A percentile compares a stretch with the other conserved stretches of the same genome.
Conservation (phyloP, 352 stramenopile species). For the Phytopythium oedochilum region DNA sequence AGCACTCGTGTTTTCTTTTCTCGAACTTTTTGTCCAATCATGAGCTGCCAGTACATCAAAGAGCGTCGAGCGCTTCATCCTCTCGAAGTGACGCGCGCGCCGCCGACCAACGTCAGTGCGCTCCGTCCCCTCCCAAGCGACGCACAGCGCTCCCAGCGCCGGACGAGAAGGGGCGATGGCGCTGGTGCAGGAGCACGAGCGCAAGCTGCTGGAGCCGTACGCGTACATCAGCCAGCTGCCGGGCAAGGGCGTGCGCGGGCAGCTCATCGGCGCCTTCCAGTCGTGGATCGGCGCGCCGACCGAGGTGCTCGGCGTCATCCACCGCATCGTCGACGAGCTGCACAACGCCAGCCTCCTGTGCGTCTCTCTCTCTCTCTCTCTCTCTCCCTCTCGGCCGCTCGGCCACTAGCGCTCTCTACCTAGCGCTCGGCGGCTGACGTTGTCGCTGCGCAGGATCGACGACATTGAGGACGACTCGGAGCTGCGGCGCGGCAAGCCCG, state of each 20-base stretch:
- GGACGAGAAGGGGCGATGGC: constrained; percentile 9
- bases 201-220: constrained; percentile 83
- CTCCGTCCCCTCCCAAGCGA: no score
- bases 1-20: no score
- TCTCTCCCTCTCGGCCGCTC: no score
- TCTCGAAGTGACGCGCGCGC: no score
- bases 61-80: no score
- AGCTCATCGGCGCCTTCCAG: constrained; percentile 90
- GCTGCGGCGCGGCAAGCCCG: constrained; percentile 90
- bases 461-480: constrained; percentile 98
- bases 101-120: no score
- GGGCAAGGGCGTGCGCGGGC: constrained; percentile 87
- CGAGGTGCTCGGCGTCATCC: constrained; percentile 73
- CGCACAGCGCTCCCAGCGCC: no score
- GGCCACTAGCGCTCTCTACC: no score
- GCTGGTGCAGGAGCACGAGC: constrained; percentile 29
- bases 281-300: constrained; percentile 61
- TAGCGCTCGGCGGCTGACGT: no score
- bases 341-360: constrained; percentile 96
- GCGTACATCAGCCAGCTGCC: constrained; percentile 82
- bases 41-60: no score
- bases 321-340: constrained; percentile 93
- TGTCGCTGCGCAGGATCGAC: constrained; percentile 72
- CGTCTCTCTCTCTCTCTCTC: no score
- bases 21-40: no score